Evolutionary conservation across 1,139 yeast species (phyloP).

Genomic region (Candida gigantensis): DNA sequence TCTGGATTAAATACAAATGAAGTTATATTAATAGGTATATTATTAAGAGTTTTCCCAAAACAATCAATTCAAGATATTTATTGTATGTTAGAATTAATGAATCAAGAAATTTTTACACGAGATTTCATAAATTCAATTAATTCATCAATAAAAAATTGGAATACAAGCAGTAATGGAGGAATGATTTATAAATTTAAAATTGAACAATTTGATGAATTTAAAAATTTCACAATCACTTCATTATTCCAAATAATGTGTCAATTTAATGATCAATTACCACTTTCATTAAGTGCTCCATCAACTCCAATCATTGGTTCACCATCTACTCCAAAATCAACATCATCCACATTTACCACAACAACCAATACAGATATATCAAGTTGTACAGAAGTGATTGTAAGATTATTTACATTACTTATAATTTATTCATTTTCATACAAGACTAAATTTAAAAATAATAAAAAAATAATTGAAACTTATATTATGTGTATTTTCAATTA

Average conservation of each 20-base stretch:
- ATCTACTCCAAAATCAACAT: background rate
- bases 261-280: constrained; percentile 43
- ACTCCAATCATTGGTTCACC: constrained; percentile 33
- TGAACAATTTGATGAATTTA: constrained; percentile 35
- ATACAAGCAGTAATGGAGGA: too few relatives aligned
- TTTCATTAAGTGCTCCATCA: constrained; percentile 48
- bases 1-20: constrained; percentile 42
- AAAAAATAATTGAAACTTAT: constrained; percentile 37
- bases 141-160: constrained; percentile 30
- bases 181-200: constrained; percentile 26
- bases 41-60: constrained; percentile 32
- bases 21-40: constrained; percentile 39
- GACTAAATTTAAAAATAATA: constrained; percentile 31
- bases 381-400: constrained; percentile 33
- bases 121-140: constrained; percentile 28
- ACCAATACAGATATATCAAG: constrained; percentile 7
- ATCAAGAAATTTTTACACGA: constrained; percentile 32
- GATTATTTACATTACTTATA: constrained; percentile 37
- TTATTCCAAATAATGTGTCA: constrained; percentile 40
- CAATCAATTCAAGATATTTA: constrained; percentile 30
- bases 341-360: background rate
- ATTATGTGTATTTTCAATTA: constrained; percentile 36
- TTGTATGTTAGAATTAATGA: constrained; percentile 34
- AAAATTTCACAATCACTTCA: constrained; percentile 28
- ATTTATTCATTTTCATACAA: constrained; percentile 39